Evolutionary conservation across 208 protist species (phyloP), one percentile per base, ranked within the genome.

Genomic region (Herpetomonas tarakana): DNA sequence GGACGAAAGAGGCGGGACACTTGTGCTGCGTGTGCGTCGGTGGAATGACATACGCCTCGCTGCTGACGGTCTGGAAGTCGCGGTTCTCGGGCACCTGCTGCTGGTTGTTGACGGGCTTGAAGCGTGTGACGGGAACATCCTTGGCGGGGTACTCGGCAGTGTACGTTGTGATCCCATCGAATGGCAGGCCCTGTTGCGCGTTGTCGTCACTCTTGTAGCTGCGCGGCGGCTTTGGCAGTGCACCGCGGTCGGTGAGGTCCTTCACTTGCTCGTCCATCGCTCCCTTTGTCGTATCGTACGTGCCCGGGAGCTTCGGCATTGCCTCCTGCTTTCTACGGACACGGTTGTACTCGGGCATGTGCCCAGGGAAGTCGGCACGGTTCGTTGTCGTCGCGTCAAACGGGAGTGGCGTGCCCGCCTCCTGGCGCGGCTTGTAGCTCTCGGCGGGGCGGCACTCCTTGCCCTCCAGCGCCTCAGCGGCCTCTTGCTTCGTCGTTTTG

Each of bases 401-500:
- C 2, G 82, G 84, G 30, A 92, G 59, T n/a, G 76, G 78, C 21
- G 75, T 72, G 2, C 62, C 71, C 1, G 81, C 68, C 21, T 65
- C 50, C 27, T 76, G 47, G 46, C 78, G 78, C 11, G 88, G 88
- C 76, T 94, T 94, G 76, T 92, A 94, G 29, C 82, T 91, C 59
- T 91, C 85, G 0, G 85, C 81, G 18, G 88, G 88, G n/a, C 80
- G 88, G 25, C 83, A 50, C 58, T 81, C 54, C 65, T 86, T 90
- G 25, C 84, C 88, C 46, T 74, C 52, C 21, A 94, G 77, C 65
- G 78, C 64, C 64, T 92, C 88, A 26, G 81, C 84, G n/a, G 88
- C 88, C 65, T 88, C 82, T 73, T 94, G 85, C 55, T 94, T 91
- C 19, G 86, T 94, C 4, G 88, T 94, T 58, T 91, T 90, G 65